phyloP scores from a whole-genome alignment of 345 rosid genomes.

The Viola odorata region DNA sequence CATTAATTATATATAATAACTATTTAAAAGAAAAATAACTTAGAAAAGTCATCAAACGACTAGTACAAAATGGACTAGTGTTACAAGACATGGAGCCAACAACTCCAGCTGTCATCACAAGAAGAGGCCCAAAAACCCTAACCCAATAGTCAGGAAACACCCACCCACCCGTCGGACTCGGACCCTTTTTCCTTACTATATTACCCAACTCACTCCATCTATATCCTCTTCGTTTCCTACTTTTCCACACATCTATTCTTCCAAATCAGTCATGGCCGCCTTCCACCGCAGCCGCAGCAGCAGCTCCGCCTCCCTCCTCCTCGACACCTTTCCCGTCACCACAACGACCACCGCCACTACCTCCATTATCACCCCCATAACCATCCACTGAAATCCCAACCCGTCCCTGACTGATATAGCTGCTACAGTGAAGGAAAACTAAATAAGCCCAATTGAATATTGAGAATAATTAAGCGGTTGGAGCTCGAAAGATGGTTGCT shows the following conservation, averaged over 20 bases:
- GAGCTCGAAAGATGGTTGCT: conserved; percentile 27
- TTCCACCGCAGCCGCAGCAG: conserved; percentile 1
- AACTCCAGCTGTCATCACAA: conserved; percentile 13
- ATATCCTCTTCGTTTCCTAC: background rate
- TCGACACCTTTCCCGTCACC: background rate
- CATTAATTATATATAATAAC: too few species aligned
- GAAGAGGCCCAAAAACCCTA: conserved; percentile 15
- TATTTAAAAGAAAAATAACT: too few species aligned
- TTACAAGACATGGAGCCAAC: background rate
- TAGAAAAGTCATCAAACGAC: background rate
- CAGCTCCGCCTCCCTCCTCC: background rate
- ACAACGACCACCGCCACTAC: background rate
- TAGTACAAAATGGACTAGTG: background rate
- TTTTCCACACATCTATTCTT: too few species aligned
- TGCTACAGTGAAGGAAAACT: background rate
- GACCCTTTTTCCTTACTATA: background rate
- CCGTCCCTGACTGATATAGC: background rate
- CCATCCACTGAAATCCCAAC: background rate
- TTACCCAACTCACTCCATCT: background rate
- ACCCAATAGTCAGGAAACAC: background rate
- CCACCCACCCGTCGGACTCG: background rate
- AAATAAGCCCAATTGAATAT: background rate
- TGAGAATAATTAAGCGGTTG: too few species aligned
- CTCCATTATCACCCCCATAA: background rate
- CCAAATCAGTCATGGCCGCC: background rate